These are phyloP conservation scores for Picea sitchensis DNA, from an alignment of 75 land plant species.

Conservation along the genomic window DNA sequence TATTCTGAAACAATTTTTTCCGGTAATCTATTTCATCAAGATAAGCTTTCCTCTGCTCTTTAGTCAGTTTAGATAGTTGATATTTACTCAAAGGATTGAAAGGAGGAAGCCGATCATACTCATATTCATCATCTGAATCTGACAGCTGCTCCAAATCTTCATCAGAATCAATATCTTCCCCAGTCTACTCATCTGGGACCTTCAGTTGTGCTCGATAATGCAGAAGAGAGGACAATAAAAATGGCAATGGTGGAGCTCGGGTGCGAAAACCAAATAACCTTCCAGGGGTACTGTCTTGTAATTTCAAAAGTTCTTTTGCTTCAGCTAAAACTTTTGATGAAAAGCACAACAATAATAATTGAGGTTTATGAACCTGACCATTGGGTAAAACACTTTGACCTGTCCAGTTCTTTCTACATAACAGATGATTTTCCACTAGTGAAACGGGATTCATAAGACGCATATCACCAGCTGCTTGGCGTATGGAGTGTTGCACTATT, in stretches of 20 bases:
- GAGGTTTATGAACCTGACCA: slow-evolving; percentile 81
- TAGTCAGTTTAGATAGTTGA: slow-evolving; percentile 66
- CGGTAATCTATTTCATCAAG: slow-evolving; percentile 83
- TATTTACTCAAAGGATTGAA: slow-evolving; percentile 75
- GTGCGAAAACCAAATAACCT: slow-evolving; percentile 77
- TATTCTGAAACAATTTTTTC: slow-evolving; percentile 88
- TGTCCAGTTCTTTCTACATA: slow-evolving; percentile 75
- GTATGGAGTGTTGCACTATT: slow-evolving; percentile 84
- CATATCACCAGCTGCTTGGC: slow-evolving; percentile 90
- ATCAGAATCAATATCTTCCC: slow-evolving; percentile 75
- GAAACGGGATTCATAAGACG: slow-evolving; percentile 92
- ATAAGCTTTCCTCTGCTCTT: slow-evolving; percentile 73
- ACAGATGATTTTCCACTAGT: slow-evolving; percentile 83
- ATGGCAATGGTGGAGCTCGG: slow-evolving; percentile 78
- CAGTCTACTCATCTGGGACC: slow-evolving; percentile 40
- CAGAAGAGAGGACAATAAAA: slow-evolving; percentile 73
- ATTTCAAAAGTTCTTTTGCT: slow-evolving; percentile 69
- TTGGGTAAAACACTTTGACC: slow-evolving; percentile 87
- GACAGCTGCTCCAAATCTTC: slow-evolving; percentile 67
- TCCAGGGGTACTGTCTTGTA: slow-evolving; percentile 62
- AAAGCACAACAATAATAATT: slow-evolving; percentile 78
- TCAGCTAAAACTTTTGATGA: slow-evolving; percentile 90
- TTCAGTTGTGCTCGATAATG: slow-evolving; percentile 80
- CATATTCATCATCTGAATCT: slow-evolving; percentile 70
- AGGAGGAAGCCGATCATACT: slow-evolving; percentile 93